A percentile compares a stretch with the other conserved stretches of the same genome.
These are phyloP conservation scores for Colletotrichum tofieldiae DNA, from an alignment of 2,329 filamentous ascomycete genomes.

Conservation along the genomic window DNA sequence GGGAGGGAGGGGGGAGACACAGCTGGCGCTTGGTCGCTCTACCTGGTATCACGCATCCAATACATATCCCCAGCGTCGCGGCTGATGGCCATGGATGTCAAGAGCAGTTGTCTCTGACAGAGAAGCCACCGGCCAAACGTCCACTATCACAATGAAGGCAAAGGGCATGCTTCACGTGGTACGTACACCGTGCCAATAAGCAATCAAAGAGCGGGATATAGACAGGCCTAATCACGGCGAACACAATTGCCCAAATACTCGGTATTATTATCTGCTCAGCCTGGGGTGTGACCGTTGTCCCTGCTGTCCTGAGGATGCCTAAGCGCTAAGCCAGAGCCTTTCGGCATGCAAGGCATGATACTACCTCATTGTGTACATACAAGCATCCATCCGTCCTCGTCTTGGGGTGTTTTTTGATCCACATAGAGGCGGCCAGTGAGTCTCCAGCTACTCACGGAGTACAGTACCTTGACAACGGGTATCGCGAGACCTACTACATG, in stretches of 20 bases:
- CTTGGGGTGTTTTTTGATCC: not conserved
- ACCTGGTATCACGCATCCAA: not conserved
- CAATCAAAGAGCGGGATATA: not conserved
- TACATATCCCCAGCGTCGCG: not conserved
- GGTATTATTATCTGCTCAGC: not conserved
- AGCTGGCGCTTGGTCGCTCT: constrained; percentile 2
- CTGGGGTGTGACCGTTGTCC: not conserved
- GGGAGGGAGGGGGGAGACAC: not conserved
- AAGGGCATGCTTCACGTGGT: not conserved
- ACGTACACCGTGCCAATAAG: not conserved
- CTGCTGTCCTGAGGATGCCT: not conserved
- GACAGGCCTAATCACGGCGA: not conserved
- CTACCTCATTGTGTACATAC: not conserved
- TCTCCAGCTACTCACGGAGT: not conserved
- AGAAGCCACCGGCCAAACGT: not conserved
- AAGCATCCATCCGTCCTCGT: not conserved
- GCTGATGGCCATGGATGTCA: not conserved
- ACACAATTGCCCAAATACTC: not conserved
- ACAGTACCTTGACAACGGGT: not conserved
- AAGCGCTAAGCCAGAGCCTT: not conserved
- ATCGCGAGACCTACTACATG: not conserved
- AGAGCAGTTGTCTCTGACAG: not conserved
- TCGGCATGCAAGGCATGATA: not conserved
- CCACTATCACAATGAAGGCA: not conserved
- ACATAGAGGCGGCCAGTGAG: no score